Conservation (phyloP, 257 asterid genomes). For the Ilex asprella region DNA sequence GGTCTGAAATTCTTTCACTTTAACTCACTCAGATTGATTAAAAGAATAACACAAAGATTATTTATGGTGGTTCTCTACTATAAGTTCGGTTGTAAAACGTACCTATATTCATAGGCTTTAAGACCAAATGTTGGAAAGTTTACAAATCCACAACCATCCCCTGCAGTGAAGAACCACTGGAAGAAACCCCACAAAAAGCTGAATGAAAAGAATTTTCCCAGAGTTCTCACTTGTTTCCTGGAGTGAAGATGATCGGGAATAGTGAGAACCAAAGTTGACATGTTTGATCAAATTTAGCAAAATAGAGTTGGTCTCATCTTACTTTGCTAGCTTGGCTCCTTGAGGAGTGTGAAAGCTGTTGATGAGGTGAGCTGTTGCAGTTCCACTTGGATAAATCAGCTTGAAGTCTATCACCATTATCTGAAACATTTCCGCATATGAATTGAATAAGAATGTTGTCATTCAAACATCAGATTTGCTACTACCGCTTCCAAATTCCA, state of each 20-base stretch:
- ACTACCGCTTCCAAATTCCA: no score
- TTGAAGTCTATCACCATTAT: conserved; percentile 89
- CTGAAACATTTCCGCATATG: conserved; percentile 25
- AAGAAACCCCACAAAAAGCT: conserved; percentile 96
- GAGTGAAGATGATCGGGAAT: conserved; percentile 8
- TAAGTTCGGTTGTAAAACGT: not conserved
- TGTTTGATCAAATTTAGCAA: not conserved
- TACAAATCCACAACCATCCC: conserved; percentile 73
- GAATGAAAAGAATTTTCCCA: conserved; percentile 86
- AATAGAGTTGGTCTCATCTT: conserved; percentile 16
- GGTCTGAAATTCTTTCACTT: no score
- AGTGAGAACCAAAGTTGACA: conserved; percentile 3
- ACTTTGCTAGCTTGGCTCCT: conserved; percentile 97
- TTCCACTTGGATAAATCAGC: conserved; percentile 89
- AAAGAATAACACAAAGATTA: no score
- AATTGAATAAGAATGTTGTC: no score
- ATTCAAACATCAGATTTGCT: no score
- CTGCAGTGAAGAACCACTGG: conserved; percentile 94
- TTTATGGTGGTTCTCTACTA: no score
- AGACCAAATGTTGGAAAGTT: conserved; percentile 88
- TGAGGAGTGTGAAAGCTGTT: conserved; percentile 93
- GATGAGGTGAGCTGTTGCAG: conserved; percentile 96
- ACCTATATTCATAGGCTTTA: conserved; percentile 70
- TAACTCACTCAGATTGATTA: no score
- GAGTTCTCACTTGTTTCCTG: conserved; percentile 82